Evolutionary conservation across 345 rosid genomes (phyloP).

Genomic region (Eucalyptus camaldulensis): DNA sequence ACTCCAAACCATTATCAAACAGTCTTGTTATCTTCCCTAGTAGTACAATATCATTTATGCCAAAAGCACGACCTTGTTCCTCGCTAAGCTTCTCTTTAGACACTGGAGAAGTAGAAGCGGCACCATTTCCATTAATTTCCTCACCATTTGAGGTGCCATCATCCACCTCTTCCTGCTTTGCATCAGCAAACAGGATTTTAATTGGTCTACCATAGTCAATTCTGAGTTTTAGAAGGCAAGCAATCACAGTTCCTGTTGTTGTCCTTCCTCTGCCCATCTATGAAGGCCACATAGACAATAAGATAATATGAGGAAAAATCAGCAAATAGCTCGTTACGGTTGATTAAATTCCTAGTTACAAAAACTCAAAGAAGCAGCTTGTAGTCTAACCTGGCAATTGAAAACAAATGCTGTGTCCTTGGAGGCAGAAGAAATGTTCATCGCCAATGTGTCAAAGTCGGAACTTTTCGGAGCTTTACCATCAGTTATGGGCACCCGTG

Average conservation of each 20-base stretch:
- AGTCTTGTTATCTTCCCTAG: conserved; percentile 90
- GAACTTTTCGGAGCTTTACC: conserved; percentile 99
- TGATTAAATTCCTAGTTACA: background rate
- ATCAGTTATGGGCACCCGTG: conserved; percentile 95
- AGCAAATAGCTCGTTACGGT: background rate
- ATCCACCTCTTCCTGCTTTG: conserved; percentile 56
- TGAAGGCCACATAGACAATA: background rate
- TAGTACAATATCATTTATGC: conserved; percentile 80
- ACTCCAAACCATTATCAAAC: conserved; percentile 83
- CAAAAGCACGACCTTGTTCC: conserved; percentile 60
- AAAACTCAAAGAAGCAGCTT: background rate
- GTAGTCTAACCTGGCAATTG: conserved; percentile 77
- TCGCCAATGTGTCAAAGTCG: conserved; percentile 69
- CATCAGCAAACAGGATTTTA: conserved; percentile 45
- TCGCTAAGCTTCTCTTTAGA: conserved; percentile 15
- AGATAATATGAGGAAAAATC: background rate
- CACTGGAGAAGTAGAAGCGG: conserved; percentile 13
- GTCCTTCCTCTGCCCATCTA: conserved; percentile 99
- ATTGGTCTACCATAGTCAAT: conserved; percentile 83
- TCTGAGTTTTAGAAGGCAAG: conserved; percentile 89
- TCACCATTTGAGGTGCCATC: conserved; percentile 86
- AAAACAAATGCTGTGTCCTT: conserved; percentile 87
- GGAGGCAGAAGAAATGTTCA: conserved; percentile 82
- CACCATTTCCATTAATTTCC: conserved; percentile 45
- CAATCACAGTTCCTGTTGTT: conserved; percentile 95